A percentile compares a stretch with the other conserved stretches of the same genome.
Conservation (phyloP, 2,329 filamentous ascomycete genomes). For the Chaetomiaceae sp. region DNA sequence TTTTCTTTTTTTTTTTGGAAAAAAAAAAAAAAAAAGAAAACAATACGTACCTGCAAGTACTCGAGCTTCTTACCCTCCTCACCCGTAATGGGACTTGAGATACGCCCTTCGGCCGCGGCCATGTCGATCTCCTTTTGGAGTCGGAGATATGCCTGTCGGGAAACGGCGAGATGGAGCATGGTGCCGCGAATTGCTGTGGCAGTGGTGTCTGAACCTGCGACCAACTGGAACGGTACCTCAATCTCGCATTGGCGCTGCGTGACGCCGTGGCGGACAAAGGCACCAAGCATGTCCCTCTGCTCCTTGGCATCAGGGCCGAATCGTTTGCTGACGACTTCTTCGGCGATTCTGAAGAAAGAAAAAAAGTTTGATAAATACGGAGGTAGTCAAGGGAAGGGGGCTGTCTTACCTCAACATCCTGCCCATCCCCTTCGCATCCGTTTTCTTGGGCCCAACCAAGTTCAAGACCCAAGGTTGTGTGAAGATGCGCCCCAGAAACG, state of each 20-base stretch:
- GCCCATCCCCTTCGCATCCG: constrained; percentile 30
- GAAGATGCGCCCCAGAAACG: constrained; percentile 38
- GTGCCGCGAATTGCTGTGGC: constrained; percentile 15
- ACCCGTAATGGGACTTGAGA: constrained; percentile 13
- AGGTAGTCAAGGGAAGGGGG: no score
- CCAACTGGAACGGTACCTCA: constrained; percentile 28
- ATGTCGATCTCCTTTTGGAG: constrained; percentile 19
- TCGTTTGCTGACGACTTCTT: neutral
- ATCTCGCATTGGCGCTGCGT: constrained; percentile 40
- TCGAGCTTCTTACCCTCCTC: constrained; percentile 35
- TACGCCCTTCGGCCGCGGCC: constrained; percentile 8
- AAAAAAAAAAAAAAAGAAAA: no score
- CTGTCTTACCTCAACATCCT: constrained; percentile 28
- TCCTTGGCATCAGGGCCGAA: neutral
- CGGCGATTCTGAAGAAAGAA: neutral
- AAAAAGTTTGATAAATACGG: neutral
- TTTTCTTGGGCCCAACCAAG: constrained; percentile 36
- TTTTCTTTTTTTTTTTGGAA: no score
- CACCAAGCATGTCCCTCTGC: constrained; percentile 21
- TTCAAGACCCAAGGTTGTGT: constrained; percentile 29
- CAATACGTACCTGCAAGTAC: constrained; percentile 36
- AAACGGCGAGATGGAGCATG: constrained; percentile 13
- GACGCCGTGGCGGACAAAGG: constrained; percentile 34
- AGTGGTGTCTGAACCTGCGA: constrained; percentile 24
- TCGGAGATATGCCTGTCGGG: neutral